Conservation (phyloP, 768 basidiomycete species). For the Boletus coccyginus region DNA sequence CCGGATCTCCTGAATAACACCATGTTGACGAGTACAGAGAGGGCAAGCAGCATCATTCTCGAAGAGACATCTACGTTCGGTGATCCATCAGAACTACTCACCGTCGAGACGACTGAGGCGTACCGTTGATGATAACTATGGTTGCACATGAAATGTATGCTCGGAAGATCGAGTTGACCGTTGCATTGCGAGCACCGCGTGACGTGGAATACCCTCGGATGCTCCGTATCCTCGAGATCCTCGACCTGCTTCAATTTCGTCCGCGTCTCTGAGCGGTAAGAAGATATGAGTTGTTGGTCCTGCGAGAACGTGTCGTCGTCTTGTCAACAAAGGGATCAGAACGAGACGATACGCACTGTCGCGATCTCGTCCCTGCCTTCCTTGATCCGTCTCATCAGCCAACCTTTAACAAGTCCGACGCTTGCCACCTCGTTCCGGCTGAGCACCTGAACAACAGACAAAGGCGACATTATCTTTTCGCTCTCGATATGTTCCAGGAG, state of each 20-base stretch:
- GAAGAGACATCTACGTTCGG: constrained; percentile 65
- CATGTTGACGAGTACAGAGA: constrained; percentile 81
- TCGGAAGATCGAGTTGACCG: constrained; percentile 88
- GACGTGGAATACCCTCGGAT: constrained; percentile 90
- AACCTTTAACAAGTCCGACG: constrained; percentile 88
- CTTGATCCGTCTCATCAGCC: constrained; percentile 78
- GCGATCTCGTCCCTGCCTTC: constrained; percentile 74
- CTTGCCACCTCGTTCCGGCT: constrained; percentile 88
- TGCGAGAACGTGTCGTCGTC: constrained; percentile 28
- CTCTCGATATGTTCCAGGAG: constrained; percentile 79
- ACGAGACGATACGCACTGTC: constrained; percentile 50
- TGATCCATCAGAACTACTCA: background rate
- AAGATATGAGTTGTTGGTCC: constrained; percentile 86
- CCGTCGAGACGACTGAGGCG: background rate
- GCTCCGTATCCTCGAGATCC: constrained; percentile 73
- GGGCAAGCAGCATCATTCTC: constrained; percentile 92
- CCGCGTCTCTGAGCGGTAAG: constrained; percentile 83
- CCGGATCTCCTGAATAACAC: constrained; percentile 86
- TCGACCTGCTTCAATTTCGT: constrained; percentile 78
- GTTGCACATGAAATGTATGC: constrained; percentile 96
- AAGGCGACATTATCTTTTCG: constrained; percentile 79
- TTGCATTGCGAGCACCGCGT: constrained; percentile 89
- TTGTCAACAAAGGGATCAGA: background rate
- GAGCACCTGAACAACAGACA: constrained; percentile 87
- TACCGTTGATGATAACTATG: constrained; percentile 94